Percentiles rank a stretch among this genome's conserved stretches.
Conservation (phyloP, 345 rosid genomes). For the Excoecaria cochinchinensis region DNA sequence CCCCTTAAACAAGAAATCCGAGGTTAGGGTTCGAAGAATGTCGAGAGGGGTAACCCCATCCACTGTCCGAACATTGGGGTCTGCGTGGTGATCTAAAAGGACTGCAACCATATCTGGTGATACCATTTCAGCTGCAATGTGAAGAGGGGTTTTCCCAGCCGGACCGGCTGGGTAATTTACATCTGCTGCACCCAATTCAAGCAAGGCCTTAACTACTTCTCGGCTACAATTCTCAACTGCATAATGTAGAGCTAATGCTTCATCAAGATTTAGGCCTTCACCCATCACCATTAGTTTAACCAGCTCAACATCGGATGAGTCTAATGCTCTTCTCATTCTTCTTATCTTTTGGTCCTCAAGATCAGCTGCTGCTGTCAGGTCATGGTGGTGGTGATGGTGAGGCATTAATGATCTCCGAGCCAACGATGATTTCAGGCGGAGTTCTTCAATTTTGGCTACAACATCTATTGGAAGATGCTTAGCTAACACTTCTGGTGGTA, state of each 20-base stretch:
- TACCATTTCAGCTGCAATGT: conserved; percentile 96
- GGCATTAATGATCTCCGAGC: conserved; percentile 65
- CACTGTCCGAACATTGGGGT: conserved; percentile 87
- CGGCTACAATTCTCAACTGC: conserved; percentile 97
- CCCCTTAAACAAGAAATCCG: conserved; percentile 98
- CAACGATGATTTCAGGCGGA: conserved; percentile 78
- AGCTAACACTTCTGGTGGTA: conserved; percentile 86
- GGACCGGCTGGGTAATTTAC: conserved; percentile 96
- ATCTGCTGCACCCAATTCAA: conserved; percentile 96
- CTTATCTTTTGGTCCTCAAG: conserved; percentile 93
- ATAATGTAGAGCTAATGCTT: conserved; percentile 88
- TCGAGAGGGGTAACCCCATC: conserved; percentile 95
- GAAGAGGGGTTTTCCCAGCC: conserved; percentile 86
- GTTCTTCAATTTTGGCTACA: conserved; percentile 87
- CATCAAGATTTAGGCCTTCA: conserved; percentile 96
- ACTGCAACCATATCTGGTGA: conserved; percentile 99
- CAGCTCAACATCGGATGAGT: conserved; percentile 90
- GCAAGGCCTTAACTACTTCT: conserved; percentile 95
- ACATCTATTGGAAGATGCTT: conserved; percentile 91
- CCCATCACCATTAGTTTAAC: conserved; percentile 99
- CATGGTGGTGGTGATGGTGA: conserved; percentile 54
- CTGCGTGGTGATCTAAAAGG: conserved; percentile 90
- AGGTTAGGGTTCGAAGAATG: conserved; percentile 86
- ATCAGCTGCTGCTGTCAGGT: conserved; percentile 58
- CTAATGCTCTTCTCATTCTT: conserved; percentile 90